These are phyloP conservation scores for Beta corolliflora DNA, from an alignment of 179 eudicot species.

Conservation along the genomic window DNA sequence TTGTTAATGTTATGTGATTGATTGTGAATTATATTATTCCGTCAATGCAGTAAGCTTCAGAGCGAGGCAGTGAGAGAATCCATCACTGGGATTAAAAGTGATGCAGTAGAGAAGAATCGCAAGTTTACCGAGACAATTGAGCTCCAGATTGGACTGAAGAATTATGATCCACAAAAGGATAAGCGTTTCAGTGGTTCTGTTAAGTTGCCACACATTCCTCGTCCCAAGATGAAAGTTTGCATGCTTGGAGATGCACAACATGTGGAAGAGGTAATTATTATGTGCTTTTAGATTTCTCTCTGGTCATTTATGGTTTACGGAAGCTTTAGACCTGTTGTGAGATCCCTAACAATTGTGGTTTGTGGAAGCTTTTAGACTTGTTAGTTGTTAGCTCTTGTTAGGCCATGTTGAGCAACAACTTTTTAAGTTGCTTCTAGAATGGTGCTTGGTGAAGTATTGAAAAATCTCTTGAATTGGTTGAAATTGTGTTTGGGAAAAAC, in stretches of 20 bases:
- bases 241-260: constrained; percentile 99
- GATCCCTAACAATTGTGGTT: not conserved
- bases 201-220: constrained; percentile 86
- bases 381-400: not conserved
- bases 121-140: constrained; percentile 85
- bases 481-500: too few relatives aligned
- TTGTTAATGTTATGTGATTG: not conserved
- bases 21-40: not conserved
- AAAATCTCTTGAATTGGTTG: too few relatives aligned
- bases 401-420: too few relatives aligned
- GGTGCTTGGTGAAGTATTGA: too few relatives aligned
- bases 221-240: constrained; percentile 94
- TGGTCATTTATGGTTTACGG: not conserved
- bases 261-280: constrained; percentile 70
- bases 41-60: constrained; percentile 67
- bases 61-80: constrained; percentile 83
- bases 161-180: constrained; percentile 97
- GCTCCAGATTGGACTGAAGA: constrained; percentile 95
- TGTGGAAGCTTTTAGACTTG: not conserved
- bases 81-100: constrained; percentile 44
- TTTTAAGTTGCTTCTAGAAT: too few relatives aligned
- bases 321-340: not conserved
- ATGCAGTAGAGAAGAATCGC: constrained; percentile 58
- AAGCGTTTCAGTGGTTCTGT: constrained; percentile 99
- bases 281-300: not conserved